phyloP scores from a whole-genome alignment of 768 basidiomycete genomes.

The Boletus vermiculosoides region DNA sequence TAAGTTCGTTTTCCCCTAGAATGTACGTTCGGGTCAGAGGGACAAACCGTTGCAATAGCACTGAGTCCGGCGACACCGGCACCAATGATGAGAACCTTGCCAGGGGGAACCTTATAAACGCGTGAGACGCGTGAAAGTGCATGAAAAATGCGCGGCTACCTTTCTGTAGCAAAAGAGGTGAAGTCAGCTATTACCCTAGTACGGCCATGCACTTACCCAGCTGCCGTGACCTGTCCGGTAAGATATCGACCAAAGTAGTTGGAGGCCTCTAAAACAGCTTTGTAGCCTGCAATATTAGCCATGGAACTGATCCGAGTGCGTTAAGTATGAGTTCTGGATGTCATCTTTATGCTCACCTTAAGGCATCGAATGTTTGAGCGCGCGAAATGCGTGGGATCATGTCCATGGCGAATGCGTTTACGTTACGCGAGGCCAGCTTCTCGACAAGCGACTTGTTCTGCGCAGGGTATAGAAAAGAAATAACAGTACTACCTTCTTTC shows the following conservation, averaged over 20 bases:
- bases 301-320: constrained; percentile 58
- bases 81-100: constrained; percentile 84
- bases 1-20: not conserved
- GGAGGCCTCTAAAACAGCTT: constrained; percentile 87
- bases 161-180: constrained; percentile 35
- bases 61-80: constrained; percentile 88
- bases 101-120: constrained; percentile 67
- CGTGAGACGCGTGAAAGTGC: constrained; percentile 17
- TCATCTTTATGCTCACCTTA: constrained; percentile 52
- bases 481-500: constrained; percentile 74
- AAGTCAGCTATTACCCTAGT: constrained; percentile 4
- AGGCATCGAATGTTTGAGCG: constrained; percentile 85
- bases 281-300: constrained; percentile 94
- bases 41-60: constrained; percentile 76
- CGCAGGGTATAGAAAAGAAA: constrained; percentile 81
- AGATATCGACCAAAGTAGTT: constrained; percentile 88
- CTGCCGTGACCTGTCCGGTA: constrained; percentile 89
- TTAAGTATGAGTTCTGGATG: not conserved
- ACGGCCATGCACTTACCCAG: constrained; percentile 57
- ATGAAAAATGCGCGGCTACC: constrained; percentile 28
- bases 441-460: constrained; percentile 79
- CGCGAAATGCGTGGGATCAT: constrained; percentile 89
- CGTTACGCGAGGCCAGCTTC: constrained; percentile 58
- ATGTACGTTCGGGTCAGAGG: not conserved
- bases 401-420: constrained; percentile 86